Percentiles rank a stretch among this genome's conserved stretches.
phyloP scores from a whole-genome alignment of 2,329 filamentous ascomycete genomes.

The Aureobasidium sp. region DNA sequence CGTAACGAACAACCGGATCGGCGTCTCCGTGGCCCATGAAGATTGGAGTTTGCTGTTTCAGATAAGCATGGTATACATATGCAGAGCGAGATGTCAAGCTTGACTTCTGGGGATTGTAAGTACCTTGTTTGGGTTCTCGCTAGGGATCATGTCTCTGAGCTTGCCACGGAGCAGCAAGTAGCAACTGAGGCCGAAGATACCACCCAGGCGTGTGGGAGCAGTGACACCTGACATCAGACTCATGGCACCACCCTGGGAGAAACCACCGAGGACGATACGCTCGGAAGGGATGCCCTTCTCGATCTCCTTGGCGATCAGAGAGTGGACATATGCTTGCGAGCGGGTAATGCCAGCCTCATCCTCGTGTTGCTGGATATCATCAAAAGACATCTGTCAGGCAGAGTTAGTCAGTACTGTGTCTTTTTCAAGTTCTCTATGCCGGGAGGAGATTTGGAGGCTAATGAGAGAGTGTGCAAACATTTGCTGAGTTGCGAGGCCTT shows the following conservation, averaged over 20 bases:
- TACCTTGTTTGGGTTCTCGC: constrained; percentile 33
- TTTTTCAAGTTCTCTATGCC: not conserved
- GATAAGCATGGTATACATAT: not conserved
- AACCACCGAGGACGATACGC: constrained; percentile 78
- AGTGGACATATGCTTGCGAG: constrained; percentile 67
- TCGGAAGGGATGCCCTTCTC: constrained; percentile 70
- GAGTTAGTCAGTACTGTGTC: not conserved
- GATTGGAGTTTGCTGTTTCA: constrained; percentile 58
- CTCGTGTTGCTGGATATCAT: constrained; percentile 41
- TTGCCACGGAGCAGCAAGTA: constrained; percentile 67
- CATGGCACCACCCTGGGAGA: constrained; percentile 83
- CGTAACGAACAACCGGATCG: constrained; percentile 63
- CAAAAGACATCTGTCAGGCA: constrained; percentile 32
- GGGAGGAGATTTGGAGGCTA: not conserved
- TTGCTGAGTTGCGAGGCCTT: constrained; percentile 31
- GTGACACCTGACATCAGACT: constrained; percentile 74
- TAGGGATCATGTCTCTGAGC: constrained; percentile 48
- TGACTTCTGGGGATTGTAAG: not conserved
- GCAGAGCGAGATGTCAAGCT: not conserved
- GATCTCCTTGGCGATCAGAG: constrained; percentile 71
- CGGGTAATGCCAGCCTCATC: constrained; percentile 66
- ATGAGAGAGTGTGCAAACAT: constrained; percentile 16
- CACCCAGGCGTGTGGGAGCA: constrained; percentile 64
- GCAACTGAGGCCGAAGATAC: constrained; percentile 75
- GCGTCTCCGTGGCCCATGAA: constrained; percentile 81